A percentile compares a stretch with the other conserved stretches of the same genome.
These are phyloP conservation scores for Stevia rebaudiana DNA, from an alignment of 140 eudicot genomes.

Conservation along the genomic window DNA sequence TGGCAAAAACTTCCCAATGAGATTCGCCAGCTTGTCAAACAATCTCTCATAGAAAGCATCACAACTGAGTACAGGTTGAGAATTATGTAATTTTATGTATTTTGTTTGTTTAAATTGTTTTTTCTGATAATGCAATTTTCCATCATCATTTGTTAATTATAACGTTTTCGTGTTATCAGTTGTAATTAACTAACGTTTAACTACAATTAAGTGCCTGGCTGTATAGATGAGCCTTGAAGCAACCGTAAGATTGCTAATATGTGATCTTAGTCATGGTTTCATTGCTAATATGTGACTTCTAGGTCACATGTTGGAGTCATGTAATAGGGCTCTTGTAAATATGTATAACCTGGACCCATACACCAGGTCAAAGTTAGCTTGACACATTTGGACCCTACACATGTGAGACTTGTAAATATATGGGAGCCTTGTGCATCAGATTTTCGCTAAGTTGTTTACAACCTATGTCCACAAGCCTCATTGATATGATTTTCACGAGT, in stretches of 20 bases:
- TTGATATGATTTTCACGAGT: neutral
- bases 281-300: too few relatives aligned
- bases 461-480: too few relatives aligned
- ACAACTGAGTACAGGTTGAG: slow-evolving; percentile 65
- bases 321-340: too few relatives aligned
- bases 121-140: neutral
- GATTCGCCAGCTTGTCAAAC: slow-evolving; percentile 63
- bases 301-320: too few relatives aligned
- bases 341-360: too few relatives aligned
- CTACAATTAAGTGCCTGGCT: neutral
- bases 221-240: neutral
- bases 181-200: neutral
- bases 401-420: too few relatives aligned
- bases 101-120: neutral
- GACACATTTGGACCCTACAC: too few relatives aligned
- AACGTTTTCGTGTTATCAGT: neutral
- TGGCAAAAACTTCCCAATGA: slow-evolving; percentile 69
- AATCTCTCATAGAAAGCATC: slow-evolving; percentile 84
- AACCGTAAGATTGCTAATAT: too few relatives aligned
- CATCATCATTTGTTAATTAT: neutral
- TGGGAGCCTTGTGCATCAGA: too few relatives aligned
- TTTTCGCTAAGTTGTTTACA: too few relatives aligned
- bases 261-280: too few relatives aligned
- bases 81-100: neutral
- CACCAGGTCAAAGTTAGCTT: too few relatives aligned